phyloP scores from a whole-genome alignment of 768 basidiomycete species.

The Cystofilobasidium macerans region DNA sequence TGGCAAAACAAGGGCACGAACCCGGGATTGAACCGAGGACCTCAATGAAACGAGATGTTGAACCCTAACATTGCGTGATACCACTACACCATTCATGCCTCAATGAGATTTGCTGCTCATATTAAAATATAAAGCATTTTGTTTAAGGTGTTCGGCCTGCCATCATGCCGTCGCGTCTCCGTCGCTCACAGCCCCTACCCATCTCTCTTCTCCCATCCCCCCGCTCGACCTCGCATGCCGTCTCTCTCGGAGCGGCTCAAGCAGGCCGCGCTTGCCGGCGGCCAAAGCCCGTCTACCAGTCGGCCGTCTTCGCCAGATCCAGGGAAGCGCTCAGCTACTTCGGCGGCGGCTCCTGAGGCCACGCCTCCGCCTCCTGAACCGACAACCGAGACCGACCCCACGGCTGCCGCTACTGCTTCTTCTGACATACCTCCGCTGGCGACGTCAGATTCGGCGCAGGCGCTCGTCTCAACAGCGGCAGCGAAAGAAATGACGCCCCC shows the following conservation, averaged over 20 bases:
- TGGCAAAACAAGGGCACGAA: neutral
- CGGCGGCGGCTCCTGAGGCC: too few species aligned
- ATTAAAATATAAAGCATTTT: neutral
- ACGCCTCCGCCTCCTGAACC: too few species aligned
- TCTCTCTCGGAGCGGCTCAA: neutral
- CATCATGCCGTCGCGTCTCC: neutral
- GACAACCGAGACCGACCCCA: too few species aligned
- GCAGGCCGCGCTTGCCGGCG: neutral
- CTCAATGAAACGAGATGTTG: neutral
- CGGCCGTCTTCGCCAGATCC: neutral
- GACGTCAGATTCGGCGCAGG: too few species aligned
- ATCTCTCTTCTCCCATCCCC: neutral
- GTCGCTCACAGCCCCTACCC: neutral
- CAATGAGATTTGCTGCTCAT: neutral
- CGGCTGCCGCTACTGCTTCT: too few species aligned
- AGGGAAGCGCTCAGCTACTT: neutral
- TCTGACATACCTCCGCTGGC: too few species aligned
- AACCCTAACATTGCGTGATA: constrained; percentile 5
- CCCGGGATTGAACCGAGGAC: constrained; percentile 4
- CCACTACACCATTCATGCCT: constrained; percentile 4
- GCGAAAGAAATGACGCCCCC: too few species aligned
- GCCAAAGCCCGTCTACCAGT: neutral
- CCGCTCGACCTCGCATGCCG: neutral
- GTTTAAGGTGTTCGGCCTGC: too few species aligned
- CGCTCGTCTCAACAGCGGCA: too few species aligned